Percentiles rank a stretch among this genome's conserved stretches.
These are phyloP conservation scores for Globisporangium heterothallicum DNA, from an alignment of 352 stramenopile species.

Conservation along the genomic window DNA sequence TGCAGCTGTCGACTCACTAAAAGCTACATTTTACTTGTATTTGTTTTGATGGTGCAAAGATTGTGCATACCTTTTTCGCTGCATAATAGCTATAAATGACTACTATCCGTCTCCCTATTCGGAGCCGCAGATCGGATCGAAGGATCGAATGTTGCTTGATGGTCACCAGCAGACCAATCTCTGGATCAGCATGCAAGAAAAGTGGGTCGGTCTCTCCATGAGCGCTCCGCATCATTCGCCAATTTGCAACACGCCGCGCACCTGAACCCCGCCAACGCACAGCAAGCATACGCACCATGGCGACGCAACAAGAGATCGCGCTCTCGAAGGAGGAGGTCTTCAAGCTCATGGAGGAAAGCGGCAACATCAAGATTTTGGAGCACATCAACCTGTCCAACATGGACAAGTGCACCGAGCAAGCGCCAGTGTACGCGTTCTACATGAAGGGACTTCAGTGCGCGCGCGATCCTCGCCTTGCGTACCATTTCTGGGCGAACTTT, in stretches of 20 bases:
- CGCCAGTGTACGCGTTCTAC: constrained; percentile 53
- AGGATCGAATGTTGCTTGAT: too few relatives aligned
- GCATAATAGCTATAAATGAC: too few relatives aligned
- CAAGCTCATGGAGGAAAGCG: constrained; percentile 40
- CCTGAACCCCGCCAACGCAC: not conserved
- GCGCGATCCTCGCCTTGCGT: constrained; percentile 54
- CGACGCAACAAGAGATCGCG: constrained; percentile 18
- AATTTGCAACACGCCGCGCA: not conserved
- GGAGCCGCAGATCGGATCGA: too few relatives aligned
- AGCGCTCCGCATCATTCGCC: not conserved
- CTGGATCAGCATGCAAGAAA: too few relatives aligned
- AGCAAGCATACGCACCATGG: constrained; percentile 19
- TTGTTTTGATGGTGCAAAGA: too few relatives aligned
- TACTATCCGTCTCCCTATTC: too few relatives aligned
- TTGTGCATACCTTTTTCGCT: too few relatives aligned
- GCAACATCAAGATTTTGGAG: constrained; percentile 69
- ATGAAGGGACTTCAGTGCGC: constrained; percentile 58
- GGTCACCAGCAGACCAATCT: too few relatives aligned
- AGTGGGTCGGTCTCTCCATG: not conserved
- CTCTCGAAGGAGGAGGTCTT: constrained; percentile 47
- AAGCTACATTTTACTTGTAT: too few relatives aligned
- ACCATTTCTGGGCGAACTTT: constrained; percentile 70
- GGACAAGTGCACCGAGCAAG: constrained; percentile 41
- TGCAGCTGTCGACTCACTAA: too few relatives aligned
- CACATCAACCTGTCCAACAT: constrained; percentile 67